These are phyloP conservation scores for Lathyrus aphaca DNA, from an alignment of 306 rosid genomes.

Conservation along the genomic window DNA sequence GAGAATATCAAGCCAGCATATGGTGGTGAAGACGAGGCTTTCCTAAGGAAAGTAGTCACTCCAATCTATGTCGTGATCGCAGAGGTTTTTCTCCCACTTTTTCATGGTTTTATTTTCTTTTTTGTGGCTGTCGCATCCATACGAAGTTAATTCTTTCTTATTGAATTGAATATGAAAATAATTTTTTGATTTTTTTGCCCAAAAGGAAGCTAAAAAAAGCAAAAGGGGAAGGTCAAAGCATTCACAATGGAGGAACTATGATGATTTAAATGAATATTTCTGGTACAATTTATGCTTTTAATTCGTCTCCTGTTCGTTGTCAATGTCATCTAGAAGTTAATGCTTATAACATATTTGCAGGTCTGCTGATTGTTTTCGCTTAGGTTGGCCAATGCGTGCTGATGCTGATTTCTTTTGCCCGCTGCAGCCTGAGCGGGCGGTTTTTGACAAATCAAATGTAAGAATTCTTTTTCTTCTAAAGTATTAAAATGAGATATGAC, in stretches of 20 bases:
- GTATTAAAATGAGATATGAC: not conserved
- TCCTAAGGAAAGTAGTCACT: constrained; percentile 83
- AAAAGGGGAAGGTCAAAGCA: constrained; percentile 90
- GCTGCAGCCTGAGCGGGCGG: constrained; percentile 38
- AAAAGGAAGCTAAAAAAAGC: constrained; percentile 80
- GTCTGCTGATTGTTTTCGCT: constrained; percentile 95
- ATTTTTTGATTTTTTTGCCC: constrained; percentile 37
- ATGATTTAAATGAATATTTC: constrained; percentile 92
- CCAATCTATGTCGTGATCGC: constrained; percentile 91
- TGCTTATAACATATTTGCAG: constrained; percentile 48
- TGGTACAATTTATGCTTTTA: constrained; percentile 58
- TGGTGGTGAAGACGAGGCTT: constrained; percentile 96
- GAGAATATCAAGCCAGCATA: constrained; percentile 98
- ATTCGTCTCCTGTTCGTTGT: constrained; percentile 4
- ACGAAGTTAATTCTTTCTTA: constrained; percentile 25
- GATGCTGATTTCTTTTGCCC: constrained; percentile 84
- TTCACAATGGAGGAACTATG: constrained; percentile 97
- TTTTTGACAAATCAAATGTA: constrained; percentile 62
- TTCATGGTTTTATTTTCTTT: not conserved
- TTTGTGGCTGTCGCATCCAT: not conserved
- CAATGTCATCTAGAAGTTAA: constrained; percentile 29
- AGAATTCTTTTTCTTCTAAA: constrained; percentile 18
- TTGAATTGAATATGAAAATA: constrained; percentile 29
- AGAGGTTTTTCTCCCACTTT: constrained; percentile 52
- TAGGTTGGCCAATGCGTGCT: constrained; percentile 98